Conservation (phyloP, 441 rosid genomes). For the Kokia cookei region DNA sequence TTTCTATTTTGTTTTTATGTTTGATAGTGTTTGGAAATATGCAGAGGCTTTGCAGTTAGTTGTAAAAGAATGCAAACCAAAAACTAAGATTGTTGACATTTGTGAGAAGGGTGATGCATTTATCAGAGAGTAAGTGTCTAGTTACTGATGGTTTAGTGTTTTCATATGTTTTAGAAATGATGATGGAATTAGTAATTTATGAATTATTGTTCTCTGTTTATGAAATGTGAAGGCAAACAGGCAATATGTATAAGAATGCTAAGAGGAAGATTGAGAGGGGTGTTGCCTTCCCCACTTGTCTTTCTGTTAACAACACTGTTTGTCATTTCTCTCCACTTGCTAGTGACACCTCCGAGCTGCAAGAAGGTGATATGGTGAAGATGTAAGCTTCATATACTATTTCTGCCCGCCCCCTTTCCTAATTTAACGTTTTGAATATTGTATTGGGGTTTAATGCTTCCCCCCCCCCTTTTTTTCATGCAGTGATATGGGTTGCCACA, state of each 20-base stretch:
- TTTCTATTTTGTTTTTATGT: not conserved
- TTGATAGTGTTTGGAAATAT: conserved; percentile 1
- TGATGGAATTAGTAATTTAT: not conserved
- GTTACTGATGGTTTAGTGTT: not conserved
- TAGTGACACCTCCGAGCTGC: conserved; percentile 63
- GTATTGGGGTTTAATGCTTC: not conserved
- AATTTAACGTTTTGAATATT: not conserved
- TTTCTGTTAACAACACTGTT: conserved; percentile 82
- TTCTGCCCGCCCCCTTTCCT: not conserved
- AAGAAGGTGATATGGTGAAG: conserved; percentile 82
- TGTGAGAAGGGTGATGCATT: conserved; percentile 86
- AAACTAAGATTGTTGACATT: conserved; percentile 82
- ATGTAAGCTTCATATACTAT: conserved; percentile 45
- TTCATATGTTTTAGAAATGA: not conserved
- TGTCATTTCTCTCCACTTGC: conserved; percentile 91
- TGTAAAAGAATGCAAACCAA: conserved; percentile 70
- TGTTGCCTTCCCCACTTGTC: conserved; percentile 90
- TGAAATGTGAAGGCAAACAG: conserved; percentile 54
- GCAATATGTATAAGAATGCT: conserved; percentile 82
- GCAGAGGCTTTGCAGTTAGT: conserved; percentile 89
- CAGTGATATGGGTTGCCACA: conserved; percentile 96
- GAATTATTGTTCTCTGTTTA: not conserved
- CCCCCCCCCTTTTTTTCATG: not conserved
- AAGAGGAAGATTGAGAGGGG: conserved; percentile 91
- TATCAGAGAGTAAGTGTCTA: conserved; percentile 67